Conservation (phyloP, 306 rosid genomes). For the Sophora flavescens region DNA sequence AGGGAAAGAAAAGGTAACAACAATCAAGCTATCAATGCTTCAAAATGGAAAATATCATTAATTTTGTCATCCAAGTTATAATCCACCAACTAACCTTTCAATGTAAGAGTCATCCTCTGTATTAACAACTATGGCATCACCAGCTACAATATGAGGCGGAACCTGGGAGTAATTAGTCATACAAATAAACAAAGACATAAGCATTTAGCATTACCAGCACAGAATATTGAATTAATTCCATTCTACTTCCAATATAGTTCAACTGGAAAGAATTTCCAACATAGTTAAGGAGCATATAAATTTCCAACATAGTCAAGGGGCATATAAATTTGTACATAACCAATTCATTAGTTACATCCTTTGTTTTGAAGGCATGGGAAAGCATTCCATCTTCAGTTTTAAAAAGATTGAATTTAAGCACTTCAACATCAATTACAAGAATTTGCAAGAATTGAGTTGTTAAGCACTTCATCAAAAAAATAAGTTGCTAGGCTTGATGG, state of each 20-base stretch:
- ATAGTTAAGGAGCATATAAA: constrained; percentile 1
- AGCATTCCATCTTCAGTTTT: neutral
- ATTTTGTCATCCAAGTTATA: constrained; percentile 25
- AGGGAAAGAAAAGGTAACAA: neutral
- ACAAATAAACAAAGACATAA: constrained; percentile 13
- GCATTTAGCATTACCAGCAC: constrained; percentile 27
- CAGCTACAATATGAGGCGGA: constrained; percentile 74
- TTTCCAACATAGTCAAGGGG: constrained; percentile 17
- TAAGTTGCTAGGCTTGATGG: neutral
- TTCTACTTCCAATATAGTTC: constrained; percentile 21
- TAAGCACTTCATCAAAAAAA: neutral
- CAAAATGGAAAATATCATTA: constrained; percentile 23
- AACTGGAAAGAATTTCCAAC: constrained; percentile 33
- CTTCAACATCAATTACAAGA: neutral
- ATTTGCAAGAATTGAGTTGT: neutral
- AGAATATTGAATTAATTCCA: constrained; percentile 26
- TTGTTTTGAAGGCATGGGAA: neutral
- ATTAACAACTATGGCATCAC: constrained; percentile 78
- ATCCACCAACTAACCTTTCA: constrained; percentile 68
- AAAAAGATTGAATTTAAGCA: neutral
- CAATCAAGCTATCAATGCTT: constrained; percentile 17
- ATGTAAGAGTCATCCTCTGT: constrained; percentile 80
- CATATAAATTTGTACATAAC: constrained; percentile 13
- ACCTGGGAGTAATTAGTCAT: constrained; percentile 59
- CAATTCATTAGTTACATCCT: constrained; percentile 11